phyloP scores from a whole-genome alignment of 1,139 yeast genomes.

The Candida anutae region DNA sequence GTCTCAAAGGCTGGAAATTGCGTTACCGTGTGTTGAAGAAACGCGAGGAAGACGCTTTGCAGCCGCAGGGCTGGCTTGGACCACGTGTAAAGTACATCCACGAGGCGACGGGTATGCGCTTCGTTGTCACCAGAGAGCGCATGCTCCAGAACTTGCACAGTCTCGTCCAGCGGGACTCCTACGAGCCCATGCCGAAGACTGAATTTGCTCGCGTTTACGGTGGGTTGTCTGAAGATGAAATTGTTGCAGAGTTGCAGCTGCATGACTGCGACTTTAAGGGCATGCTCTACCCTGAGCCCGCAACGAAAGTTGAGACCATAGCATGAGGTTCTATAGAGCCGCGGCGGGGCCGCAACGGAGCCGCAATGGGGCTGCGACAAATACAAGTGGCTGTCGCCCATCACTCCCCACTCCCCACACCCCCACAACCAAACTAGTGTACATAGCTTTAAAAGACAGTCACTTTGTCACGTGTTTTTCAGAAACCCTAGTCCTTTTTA shows the following conservation, averaged over 20 bases:
- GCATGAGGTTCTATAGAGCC: no score
- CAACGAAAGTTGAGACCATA: no score
- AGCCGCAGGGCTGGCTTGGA: slow-evolving; percentile 13
- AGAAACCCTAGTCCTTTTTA: slow-evolving; percentile 18
- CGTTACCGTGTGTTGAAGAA: slow-evolving; percentile 59
- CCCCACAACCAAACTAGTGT: no score
- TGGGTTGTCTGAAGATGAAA: slow-evolving; percentile 33
- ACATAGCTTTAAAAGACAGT: no score
- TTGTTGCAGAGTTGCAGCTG: slow-evolving; percentile 30
- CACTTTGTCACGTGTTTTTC: background rate
- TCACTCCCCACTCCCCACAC: no score
- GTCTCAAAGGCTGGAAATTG: slow-evolving; percentile 85
- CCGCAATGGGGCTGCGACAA: no score
- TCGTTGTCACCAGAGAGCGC: slow-evolving; percentile 58
- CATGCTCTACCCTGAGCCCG: no score
- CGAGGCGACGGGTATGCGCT: slow-evolving; percentile 30
- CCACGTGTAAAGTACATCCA: slow-evolving; percentile 47
- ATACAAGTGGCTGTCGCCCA: no score
- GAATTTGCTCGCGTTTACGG: no score
- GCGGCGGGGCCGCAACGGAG: no score
- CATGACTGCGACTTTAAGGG: slow-evolving; percentile 28
- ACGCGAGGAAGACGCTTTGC: slow-evolving; percentile 18
- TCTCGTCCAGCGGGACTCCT: slow-evolving; percentile 40
- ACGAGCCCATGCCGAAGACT: slow-evolving; percentile 36
- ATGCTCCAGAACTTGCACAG: slow-evolving; percentile 49